Evolutionary conservation across 2,329 filamentous ascomycete species (phyloP).

Genomic region (Immersiporthe knoxdaviesiana): DNA sequence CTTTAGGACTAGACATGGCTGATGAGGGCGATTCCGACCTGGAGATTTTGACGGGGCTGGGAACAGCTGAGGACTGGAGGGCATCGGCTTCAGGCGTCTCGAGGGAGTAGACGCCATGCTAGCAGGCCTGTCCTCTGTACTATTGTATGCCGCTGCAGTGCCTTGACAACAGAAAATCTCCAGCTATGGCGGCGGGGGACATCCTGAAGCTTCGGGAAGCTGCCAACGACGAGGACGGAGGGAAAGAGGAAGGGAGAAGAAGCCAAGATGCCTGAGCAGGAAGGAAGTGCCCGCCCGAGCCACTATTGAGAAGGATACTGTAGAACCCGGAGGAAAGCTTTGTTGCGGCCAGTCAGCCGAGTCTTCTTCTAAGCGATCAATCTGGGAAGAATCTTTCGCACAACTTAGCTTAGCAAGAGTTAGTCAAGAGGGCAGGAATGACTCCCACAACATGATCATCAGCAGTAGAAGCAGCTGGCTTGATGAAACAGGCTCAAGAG

Average conservation of each 20-base stretch:
- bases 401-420: neutral
- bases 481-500: neutral
- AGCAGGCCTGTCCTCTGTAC: conserved; percentile 23
- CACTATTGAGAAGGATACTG: neutral
- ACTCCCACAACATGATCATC: neutral
- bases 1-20: conserved; percentile 71
- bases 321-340: neutral
- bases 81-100: conserved; percentile 69
- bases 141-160: neutral
- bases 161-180: neutral
- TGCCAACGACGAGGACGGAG: neutral
- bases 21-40: conserved; percentile 52
- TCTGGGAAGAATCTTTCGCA: neutral
- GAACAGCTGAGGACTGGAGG: conserved; percentile 74
- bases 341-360: neutral
- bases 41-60: conserved; percentile 67
- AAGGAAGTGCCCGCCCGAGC: neutral
- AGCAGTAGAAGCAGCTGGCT: neutral
- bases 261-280: neutral
- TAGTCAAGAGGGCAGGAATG: neutral
- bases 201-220: neutral
- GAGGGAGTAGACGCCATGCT: conserved; percentile 64
- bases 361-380: neutral
- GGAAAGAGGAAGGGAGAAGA: neutral
- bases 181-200: conserved; percentile 1